Evolutionary conservation across 176 grass and related monocot genomes (phyloP), one percentile per base, ranked within the genome.

Genomic region (Lolium rigidum): DNA sequence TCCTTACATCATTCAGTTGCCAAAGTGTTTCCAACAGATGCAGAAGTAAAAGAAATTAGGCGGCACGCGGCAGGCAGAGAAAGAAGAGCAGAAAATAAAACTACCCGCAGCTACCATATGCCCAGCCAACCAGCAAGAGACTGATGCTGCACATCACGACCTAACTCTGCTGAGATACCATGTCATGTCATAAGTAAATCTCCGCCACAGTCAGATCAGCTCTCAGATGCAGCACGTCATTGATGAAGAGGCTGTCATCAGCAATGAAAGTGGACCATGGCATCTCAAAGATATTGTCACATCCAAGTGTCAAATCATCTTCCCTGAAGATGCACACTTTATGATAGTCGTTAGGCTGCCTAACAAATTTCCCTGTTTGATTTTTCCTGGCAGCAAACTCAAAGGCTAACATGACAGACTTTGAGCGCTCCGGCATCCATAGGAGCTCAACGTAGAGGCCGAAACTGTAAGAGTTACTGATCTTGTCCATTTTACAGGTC

Each of bases 181-280:
- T 26, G 22, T 11, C 22, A 62, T 25, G 9, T 59, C 8, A 21
- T 21, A 18, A 2, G 57, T 16, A n/a, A 59, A 22, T 43, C 43
- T 14, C 43, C 70, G 12, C 41, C 41, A 74, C 2, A 1, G 82
- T 93, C 81, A 97, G 84, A 38, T 93, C 90, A 10, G 90, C 95
- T 83, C 88, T 94, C 87, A 97, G 87, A 81, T 97, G 90, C 80
- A 97, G 84, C 79, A 94, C 77, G 3, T 69, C 92, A 11, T 93
- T 65, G 6, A 94, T 91, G 65, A 97, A 93, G 74, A 91, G 88
- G 78, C 87, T 97, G 70, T 97, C 95, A 0, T 91, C 90, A 0
- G 92, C 90, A 82, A 93, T 82, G 86, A 97, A 97, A 0, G 86
- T 89, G 10, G 89, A 78, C 92, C 92, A 97, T 28, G 95, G 95